Conservation (phyloP, 495 filamentous ascomycete genomes). For the Penicillium manginii region DNA sequence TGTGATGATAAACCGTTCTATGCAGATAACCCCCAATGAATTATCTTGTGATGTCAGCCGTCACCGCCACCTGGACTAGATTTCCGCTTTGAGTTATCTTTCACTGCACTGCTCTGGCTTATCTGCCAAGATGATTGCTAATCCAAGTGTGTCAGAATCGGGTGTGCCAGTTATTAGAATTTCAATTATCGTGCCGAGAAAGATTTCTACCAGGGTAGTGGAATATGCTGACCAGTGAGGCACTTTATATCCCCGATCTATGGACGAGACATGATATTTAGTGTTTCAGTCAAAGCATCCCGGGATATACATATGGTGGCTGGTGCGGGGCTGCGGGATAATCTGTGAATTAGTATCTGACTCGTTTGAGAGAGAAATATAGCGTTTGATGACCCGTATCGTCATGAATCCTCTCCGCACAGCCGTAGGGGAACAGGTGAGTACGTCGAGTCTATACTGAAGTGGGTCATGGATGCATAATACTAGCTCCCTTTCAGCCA, state of each 20-base stretch:
- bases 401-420: too few relatives aligned
- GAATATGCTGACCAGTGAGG: background rate
- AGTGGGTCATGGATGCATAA: too few relatives aligned
- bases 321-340: background rate
- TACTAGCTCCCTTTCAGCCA: too few relatives aligned
- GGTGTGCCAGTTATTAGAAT: background rate
- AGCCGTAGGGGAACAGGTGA: too few relatives aligned
- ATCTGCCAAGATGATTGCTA: background rate
- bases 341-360: too few relatives aligned
- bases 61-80: conserved; percentile 11
- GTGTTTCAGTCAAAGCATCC: background rate
- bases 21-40: background rate
- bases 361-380: too few relatives aligned
- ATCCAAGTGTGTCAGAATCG: background rate
- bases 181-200: conserved; percentile 5
- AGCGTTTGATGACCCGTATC: too few relatives aligned
- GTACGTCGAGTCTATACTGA: too few relatives aligned
- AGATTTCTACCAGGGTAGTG: background rate
- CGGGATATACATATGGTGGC: background rate
- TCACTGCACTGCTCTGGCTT: background rate
- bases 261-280: background rate
- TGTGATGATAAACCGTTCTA: background rate
- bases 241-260: background rate
- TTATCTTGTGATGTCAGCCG: conserved; percentile 9
- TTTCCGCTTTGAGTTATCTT: conserved; percentile 19